These are phyloP conservation scores for Sporisorium graminicola DNA, from an alignment of 1,284 basidiomycete genomes.

Conservation along the genomic window DNA sequence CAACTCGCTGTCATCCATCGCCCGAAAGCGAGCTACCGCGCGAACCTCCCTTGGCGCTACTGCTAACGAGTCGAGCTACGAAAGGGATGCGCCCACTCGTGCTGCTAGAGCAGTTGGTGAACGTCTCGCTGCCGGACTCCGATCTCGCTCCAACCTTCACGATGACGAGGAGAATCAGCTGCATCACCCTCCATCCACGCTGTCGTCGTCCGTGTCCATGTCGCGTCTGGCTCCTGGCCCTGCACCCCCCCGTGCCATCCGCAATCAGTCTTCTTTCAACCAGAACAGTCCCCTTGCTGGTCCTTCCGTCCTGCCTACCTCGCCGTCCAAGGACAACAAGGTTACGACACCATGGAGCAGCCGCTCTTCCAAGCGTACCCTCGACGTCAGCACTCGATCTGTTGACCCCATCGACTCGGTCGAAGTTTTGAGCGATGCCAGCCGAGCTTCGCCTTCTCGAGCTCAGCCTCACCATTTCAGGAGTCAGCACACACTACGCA, in stretches of 20 bases:
- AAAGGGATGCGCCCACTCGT: slow-evolving; percentile 41
- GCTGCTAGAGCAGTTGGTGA: slow-evolving; percentile 51
- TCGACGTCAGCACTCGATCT: slow-evolving; percentile 15
- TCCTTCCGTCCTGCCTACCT: slow-evolving; percentile 24
- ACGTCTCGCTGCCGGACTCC: slow-evolving; percentile 47
- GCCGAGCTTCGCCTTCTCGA: slow-evolving; percentile 26
- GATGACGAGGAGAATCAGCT: slow-evolving; percentile 48
- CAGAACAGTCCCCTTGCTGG: slow-evolving; percentile 20
- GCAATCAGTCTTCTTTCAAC: slow-evolving; percentile 17
- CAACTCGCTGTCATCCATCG: slow-evolving; percentile 45
- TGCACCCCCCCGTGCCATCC: slow-evolving; percentile 15
- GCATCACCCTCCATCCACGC: slow-evolving; percentile 22
- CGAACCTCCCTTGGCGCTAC: slow-evolving; percentile 26
- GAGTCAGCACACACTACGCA: slow-evolving; percentile 23
- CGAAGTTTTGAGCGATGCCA: slow-evolving; percentile 22
- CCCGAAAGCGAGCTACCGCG: slow-evolving; percentile 37
- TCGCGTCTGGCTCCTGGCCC: slow-evolving; percentile 32
- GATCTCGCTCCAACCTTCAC: slow-evolving; percentile 33
- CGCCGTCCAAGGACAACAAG: slow-evolving; percentile 18
- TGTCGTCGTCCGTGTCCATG: slow-evolving; percentile 25
- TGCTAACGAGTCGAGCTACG: slow-evolving; percentile 14
- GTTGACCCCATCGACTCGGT: slow-evolving; percentile 16
- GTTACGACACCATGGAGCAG: slow-evolving; percentile 26
- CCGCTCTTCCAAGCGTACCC: slow-evolving; percentile 32
- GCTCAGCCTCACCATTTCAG: slow-evolving; percentile 10